These are phyloP conservation scores for Hypholoma fasciculare DNA, from an alignment of 768 basidiomycete genomes.

Conservation along the genomic window DNA sequence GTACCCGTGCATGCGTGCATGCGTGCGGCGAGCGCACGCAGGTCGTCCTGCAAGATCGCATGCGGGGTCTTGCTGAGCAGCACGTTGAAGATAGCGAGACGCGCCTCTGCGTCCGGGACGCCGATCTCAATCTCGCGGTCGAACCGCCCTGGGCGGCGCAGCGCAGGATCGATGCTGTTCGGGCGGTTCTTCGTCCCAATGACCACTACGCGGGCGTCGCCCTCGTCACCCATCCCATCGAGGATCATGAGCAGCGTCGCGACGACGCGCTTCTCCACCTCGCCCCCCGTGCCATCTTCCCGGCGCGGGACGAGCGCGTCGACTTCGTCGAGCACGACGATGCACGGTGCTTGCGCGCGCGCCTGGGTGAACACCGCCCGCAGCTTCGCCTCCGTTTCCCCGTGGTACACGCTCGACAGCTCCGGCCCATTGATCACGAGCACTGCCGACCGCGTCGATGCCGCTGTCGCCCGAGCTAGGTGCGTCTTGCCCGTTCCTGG, in stretches of 20 bases:
- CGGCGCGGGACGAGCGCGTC: slow-evolving; percentile 91
- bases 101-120: slow-evolving; percentile 84
- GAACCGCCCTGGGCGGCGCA: slow-evolving; percentile 87
- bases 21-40: slow-evolving; percentile 66
- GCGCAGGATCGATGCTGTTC: slow-evolving; percentile 93
- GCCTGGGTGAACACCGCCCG: slow-evolving; percentile 91
- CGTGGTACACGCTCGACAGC: slow-evolving; percentile 93
- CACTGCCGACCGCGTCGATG: slow-evolving; percentile 83
- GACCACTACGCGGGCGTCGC: slow-evolving; percentile 73
- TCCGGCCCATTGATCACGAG: slow-evolving; percentile 95
- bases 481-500: slow-evolving; percentile 99
- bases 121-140: slow-evolving; percentile 97
- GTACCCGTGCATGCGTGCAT: slow-evolving; percentile 97
- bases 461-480: slow-evolving; percentile 90
- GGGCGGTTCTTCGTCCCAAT: slow-evolving; percentile 96
- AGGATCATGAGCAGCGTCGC: slow-evolving; percentile 93
- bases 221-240: slow-evolving; percentile 78
- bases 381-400: slow-evolving; percentile 91
- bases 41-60: slow-evolving; percentile 55
- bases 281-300: slow-evolving; percentile 88
- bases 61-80: slow-evolving; percentile 83
- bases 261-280: slow-evolving; percentile 95
- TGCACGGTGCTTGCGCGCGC: slow-evolving; percentile 78
- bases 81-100: slow-evolving; percentile 85
- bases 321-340: slow-evolving; percentile 94